These are phyloP conservation scores for Hypoxylon fragiforme DNA, from an alignment of 495 filamentous ascomycete genomes.

Conservation along the genomic window DNA sequence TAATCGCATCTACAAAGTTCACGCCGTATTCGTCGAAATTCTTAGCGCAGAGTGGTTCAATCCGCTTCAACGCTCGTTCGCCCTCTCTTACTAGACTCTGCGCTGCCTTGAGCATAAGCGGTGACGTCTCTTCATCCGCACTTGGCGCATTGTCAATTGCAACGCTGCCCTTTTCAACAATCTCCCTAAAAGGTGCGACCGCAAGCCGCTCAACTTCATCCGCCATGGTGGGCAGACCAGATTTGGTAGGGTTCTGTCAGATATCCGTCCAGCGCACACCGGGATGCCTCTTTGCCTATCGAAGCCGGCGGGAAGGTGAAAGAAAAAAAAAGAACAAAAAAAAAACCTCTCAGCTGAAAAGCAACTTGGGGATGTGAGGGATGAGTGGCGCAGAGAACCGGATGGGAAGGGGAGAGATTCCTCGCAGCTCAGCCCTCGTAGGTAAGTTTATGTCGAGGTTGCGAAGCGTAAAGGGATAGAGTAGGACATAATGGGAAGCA, in stretches of 20 bases:
- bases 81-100: constrained; percentile 45
- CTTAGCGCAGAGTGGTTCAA: constrained; percentile 47
- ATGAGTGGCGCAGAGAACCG: constrained; percentile 30
- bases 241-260: constrained; percentile 8
- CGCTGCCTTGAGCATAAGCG: constrained; percentile 46
- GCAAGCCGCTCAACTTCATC: constrained; percentile 46
- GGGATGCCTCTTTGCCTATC: constrained; percentile 3
- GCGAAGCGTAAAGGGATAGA: constrained; percentile 15
- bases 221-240: constrained; percentile 27
- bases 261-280: constrained; percentile 11
- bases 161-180: constrained; percentile 44
- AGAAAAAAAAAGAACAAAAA: too few relatives aligned
- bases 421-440: constrained; percentile 24
- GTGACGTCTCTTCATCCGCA: constrained; percentile 33
- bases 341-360: too few relatives aligned
- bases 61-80: constrained; percentile 47
- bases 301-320: too few relatives aligned
- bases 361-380: constrained; percentile 19
- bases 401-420: constrained; percentile 5
- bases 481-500: constrained; percentile 14
- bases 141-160: constrained; percentile 44
- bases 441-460: constrained; percentile 19
- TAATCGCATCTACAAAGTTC: constrained; percentile 46
- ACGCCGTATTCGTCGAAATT: constrained; percentile 44
- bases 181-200: constrained; percentile 45